These are phyloP conservation scores for Neofusicoccum cordaticola DNA, from an alignment of 2,329 filamentous ascomycete genomes.

Conservation along the genomic window DNA sequence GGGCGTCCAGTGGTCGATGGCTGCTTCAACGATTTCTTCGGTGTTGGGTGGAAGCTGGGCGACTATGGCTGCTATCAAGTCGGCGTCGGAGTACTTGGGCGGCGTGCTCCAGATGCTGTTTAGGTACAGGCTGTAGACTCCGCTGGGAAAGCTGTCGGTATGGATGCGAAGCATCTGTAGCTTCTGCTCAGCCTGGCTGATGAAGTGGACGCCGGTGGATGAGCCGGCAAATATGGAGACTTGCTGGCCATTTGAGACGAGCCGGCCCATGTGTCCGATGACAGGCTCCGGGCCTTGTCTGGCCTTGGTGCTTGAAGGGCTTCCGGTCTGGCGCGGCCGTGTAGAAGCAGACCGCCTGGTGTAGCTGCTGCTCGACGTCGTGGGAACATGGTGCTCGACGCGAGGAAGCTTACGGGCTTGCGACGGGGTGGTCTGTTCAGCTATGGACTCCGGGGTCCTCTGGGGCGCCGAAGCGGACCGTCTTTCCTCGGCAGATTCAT, in stretches of 20 bases:
- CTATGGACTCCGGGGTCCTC: not conserved
- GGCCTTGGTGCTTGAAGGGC: too few relatives aligned
- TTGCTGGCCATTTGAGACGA: not conserved
- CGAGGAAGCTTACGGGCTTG: too few relatives aligned
- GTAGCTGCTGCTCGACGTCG: too few relatives aligned
- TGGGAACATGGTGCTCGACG: too few relatives aligned
- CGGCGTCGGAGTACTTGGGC: not conserved
- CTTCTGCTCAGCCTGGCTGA: not conserved
- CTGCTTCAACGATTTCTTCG: not conserved
- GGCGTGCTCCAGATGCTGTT: not conserved
- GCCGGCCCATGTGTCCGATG: not conserved
- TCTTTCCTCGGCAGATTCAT: not conserved
- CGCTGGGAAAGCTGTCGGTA: not conserved
- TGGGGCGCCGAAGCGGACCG: too few relatives aligned
- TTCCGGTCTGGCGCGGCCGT: not conserved
- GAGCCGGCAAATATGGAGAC: not conserved
- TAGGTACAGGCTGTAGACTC: not conserved
- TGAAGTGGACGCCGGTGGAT: not conserved
- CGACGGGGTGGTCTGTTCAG: not conserved
- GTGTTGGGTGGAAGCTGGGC: not conserved
- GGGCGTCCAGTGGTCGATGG: not conserved
- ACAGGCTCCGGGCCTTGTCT: not conserved
- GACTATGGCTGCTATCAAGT: not conserved
- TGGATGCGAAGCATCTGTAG: not conserved
- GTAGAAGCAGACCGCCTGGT: not conserved